Conservation (phyloP, 805 yeast species). For the Ogataea polymorpha region DNA sequence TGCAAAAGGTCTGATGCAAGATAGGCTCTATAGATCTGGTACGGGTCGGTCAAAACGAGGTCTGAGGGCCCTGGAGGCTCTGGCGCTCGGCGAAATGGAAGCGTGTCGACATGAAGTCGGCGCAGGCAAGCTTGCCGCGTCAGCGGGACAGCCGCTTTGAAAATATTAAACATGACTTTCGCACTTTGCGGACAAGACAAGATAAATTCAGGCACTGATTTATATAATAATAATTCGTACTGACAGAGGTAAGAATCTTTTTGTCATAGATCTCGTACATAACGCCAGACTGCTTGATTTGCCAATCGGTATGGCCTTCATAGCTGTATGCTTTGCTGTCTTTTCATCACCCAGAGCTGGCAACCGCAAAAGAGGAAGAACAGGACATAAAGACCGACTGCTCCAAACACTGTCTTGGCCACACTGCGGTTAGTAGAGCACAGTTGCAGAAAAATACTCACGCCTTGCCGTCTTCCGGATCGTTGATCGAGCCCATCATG, state of each 20-base stretch:
- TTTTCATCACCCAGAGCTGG: conserved; percentile 64
- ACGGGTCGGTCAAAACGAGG: conserved; percentile 53
- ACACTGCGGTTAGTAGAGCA: conserved; percentile 44
- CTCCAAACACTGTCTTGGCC: conserved; percentile 85
- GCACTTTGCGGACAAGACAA: conserved; percentile 10
- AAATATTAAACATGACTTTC: conserved; percentile 1
- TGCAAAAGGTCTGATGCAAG: conserved; percentile 49
- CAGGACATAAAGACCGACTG: conserved; percentile 75
- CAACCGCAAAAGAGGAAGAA: conserved; percentile 90
- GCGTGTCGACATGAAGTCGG: not conserved
- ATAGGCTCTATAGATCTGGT: conserved; percentile 50
- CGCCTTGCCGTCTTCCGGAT: conserved; percentile 92
- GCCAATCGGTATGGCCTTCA: conserved; percentile 9
- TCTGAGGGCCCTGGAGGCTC: conserved; percentile 15
- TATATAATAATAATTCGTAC: not conserved
- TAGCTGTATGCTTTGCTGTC: conserved; percentile 63
- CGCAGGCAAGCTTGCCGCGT: not conserved
- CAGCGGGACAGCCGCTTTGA: not conserved
- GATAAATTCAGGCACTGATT: conserved; percentile 1
- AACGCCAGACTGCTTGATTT: not conserved
- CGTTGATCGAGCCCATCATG: conserved; percentile 86
- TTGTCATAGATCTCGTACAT: not conserved
- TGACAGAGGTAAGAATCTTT: not conserved
- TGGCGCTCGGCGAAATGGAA: conserved; percentile 11
- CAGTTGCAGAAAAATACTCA: conserved; percentile 26